Evolutionary conservation across 2,329 filamentous ascomycete species (phyloP).

Genomic region (Exophiala dermatitidis): DNA sequence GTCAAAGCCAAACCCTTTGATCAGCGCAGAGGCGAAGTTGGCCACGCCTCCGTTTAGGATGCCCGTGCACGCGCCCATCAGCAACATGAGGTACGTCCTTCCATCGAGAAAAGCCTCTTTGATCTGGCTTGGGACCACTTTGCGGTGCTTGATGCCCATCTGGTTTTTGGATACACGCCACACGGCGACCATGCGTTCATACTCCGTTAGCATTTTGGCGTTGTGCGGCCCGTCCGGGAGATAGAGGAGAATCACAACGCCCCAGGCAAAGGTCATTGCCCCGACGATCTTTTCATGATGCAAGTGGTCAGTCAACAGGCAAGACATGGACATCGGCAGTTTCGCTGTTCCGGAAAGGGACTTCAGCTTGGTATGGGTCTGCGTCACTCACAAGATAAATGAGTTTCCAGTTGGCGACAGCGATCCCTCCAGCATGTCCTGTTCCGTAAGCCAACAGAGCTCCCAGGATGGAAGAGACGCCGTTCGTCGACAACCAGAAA

Average conservation of each 20-base stretch:
- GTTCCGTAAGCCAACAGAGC: slow-evolving; percentile 34
- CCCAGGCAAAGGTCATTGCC: slow-evolving; percentile 41
- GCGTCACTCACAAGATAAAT: slow-evolving; percentile 32
- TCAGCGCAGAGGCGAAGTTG: slow-evolving; percentile 44
- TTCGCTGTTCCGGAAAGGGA: too few species aligned
- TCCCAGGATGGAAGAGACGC: slow-evolving; percentile 34
- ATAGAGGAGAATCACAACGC: slow-evolving; percentile 30
- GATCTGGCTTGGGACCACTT: slow-evolving; percentile 33
- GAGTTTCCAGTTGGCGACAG: slow-evolving; percentile 33
- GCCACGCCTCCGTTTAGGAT: slow-evolving; percentile 45
- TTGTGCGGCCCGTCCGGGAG: slow-evolving; percentile 36
- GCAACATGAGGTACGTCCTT: slow-evolving; percentile 34
- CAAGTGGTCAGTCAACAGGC: not conserved
- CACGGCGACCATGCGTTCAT: slow-evolving; percentile 37
- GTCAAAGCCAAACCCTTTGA: slow-evolving; percentile 40
- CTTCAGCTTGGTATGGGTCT: too few species aligned
- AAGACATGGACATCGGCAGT: not conserved
- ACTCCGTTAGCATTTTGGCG: slow-evolving; percentile 35
- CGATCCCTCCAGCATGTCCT: slow-evolving; percentile 30
- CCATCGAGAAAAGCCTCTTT: slow-evolving; percentile 38
- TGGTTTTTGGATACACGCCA: slow-evolving; percentile 38
- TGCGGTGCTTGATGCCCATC: slow-evolving; percentile 37
- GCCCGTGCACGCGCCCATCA: slow-evolving; percentile 40
- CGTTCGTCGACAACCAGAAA: slow-evolving; percentile 35
- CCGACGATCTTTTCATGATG: slow-evolving; percentile 31